Conservation (phyloP, 2,329 filamentous ascomycete species). For the Aspergillus sp. region DNA sequence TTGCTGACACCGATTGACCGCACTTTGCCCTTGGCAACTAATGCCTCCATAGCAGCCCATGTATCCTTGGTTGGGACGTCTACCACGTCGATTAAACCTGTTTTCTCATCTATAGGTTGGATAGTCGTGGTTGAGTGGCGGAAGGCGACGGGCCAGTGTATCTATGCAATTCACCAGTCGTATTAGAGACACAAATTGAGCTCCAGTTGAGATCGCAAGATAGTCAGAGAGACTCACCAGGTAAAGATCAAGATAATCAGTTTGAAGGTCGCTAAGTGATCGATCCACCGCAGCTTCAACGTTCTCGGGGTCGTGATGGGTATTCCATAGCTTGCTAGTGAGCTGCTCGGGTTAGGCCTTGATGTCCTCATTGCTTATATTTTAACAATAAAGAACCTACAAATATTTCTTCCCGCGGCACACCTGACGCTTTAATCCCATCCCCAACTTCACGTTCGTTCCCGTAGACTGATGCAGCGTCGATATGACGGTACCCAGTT, state of each 20-base stretch:
- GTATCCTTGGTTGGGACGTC: conserved; percentile 36
- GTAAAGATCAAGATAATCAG: conserved; percentile 69
- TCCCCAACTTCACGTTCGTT: conserved; percentile 47
- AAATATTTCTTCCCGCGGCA: conserved; percentile 37
- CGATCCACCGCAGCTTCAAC: conserved; percentile 50
- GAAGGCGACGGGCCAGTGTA: conserved; percentile 42
- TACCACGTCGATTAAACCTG: conserved; percentile 17
- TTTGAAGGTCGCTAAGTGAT: conserved; percentile 59
- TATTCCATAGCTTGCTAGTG: conserved; percentile 43
- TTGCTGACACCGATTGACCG: conserved; percentile 72
- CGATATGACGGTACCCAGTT: conserved; percentile 56
- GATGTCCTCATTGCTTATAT: background rate
- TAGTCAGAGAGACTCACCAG: conserved; percentile 19
- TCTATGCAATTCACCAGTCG: conserved; percentile 11
- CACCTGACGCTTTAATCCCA: conserved; percentile 37
- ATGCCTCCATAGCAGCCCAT: conserved; percentile 63
- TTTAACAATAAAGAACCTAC: conserved; percentile 8
- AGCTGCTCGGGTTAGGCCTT: conserved; percentile 8
- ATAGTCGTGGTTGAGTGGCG: conserved; percentile 16
- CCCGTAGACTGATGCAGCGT: conserved; percentile 46
- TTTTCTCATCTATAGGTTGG: conserved; percentile 19
- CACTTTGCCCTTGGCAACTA: conserved; percentile 57
- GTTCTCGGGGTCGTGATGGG: conserved; percentile 30
- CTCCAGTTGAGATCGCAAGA: background rate
- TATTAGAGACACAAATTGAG: background rate